Evolutionary conservation across 768 basidiomycete genomes (phyloP).

Genomic region (Hydnum rufescens): DNA sequence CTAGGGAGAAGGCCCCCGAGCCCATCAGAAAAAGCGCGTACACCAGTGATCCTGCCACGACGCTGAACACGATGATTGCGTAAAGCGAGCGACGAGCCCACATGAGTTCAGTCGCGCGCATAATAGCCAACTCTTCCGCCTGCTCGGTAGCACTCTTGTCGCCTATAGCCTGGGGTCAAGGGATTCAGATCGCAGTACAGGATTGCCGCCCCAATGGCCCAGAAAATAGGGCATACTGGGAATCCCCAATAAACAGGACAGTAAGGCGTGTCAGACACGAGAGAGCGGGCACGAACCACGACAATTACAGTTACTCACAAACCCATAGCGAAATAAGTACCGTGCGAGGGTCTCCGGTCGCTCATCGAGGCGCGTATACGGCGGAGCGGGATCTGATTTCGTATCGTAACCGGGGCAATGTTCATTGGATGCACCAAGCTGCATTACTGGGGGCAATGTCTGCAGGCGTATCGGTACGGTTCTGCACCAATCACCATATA

Average conservation of each 20-base stretch:
- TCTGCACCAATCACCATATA: no score
- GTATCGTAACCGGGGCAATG: no score
- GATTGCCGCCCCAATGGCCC: slow-evolving; percentile 7
- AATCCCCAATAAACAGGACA: no score
- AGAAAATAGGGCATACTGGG: slow-evolving; percentile 9
- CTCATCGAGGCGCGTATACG: neutral
- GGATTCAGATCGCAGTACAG: slow-evolving; percentile 4
- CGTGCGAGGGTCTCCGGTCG: slow-evolving; percentile 6
- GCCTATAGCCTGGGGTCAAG: slow-evolving; percentile 5
- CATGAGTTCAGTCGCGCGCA: slow-evolving; percentile 6
- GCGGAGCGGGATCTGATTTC: neutral
- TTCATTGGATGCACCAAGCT: no score
- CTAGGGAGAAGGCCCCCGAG: no score
- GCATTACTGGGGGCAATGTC: no score
- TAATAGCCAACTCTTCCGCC: slow-evolving; percentile 7
- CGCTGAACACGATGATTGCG: slow-evolving; percentile 4
- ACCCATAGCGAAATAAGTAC: slow-evolving; percentile 8
- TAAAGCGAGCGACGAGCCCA: slow-evolving; percentile 7
- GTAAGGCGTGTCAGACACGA: no score
- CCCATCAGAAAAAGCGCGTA: no score
- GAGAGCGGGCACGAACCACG: no score
- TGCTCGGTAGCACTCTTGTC: slow-evolving; percentile 7
- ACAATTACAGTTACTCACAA: slow-evolving; percentile 6
- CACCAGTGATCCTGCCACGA: no score
- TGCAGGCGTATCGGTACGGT: no score